phyloP scores from a whole-genome alignment of 805 yeast genomes.

The Teunomyces lycoperdinae region DNA sequence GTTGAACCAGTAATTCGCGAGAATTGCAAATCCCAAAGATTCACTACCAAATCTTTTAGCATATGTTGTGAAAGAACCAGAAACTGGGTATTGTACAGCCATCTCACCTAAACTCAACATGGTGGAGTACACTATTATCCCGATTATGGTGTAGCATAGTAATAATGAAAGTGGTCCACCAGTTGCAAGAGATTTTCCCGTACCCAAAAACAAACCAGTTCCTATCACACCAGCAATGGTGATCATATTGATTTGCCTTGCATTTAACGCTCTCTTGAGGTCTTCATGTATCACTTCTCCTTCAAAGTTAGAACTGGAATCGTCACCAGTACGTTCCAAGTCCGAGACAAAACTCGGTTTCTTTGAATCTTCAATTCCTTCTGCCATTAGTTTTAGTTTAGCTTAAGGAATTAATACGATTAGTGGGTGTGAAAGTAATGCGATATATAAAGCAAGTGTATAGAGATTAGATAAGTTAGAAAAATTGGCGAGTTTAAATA shows the following conservation, averaged over 20 bases:
- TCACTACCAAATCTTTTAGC: constrained; percentile 50
- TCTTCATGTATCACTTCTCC: constrained; percentile 6
- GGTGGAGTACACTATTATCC: constrained; percentile 48
- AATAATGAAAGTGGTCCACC: constrained; percentile 35
- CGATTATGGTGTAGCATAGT: constrained; percentile 34
- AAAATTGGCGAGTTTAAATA: neutral
- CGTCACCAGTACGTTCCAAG: constrained; percentile 9
- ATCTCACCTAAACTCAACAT: constrained; percentile 56
- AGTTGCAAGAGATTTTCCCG: constrained; percentile 26
- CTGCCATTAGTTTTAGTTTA: neutral
- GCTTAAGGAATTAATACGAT: neutral
- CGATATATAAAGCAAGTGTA: neutral
- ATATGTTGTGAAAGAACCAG: constrained; percentile 53
- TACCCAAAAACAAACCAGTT: constrained; percentile 33
- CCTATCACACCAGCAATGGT: constrained; percentile 38
- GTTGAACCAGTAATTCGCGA: constrained; percentile 50
- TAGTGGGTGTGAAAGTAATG: neutral
- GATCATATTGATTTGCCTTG: constrained; percentile 32
- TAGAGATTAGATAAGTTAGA: neutral
- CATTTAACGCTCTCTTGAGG: constrained; percentile 10
- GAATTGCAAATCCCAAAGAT: constrained; percentile 51
- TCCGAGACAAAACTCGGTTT: neutral
- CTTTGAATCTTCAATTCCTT: neutral
- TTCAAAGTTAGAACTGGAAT: constrained; percentile 1
- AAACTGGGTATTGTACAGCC: constrained; percentile 52